Base-by-base conservation (phyloP, 1,284 basidiomycete genomes). In the Trichosporon sp. region DNA sequence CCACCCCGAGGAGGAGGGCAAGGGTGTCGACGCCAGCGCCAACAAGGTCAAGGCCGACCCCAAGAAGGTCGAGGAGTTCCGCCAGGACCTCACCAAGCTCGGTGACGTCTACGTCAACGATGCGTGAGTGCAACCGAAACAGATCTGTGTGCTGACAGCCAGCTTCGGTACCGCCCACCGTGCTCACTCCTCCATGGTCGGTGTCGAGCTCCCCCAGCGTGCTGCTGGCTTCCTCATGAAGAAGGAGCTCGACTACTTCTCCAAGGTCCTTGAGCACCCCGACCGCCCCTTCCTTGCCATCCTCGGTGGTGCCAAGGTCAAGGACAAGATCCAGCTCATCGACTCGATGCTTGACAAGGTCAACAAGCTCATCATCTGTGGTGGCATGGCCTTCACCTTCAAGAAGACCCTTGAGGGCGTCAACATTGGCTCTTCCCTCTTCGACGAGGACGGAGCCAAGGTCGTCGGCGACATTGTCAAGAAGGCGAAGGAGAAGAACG, bases 301-400 rank as follows among this genome's bases (percentile, higher is more conserved):
- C 83, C 90, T 99, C 72, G 97, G 97, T 80, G 96, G 96, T 84
- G 96, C 96, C 71, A 99, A 99, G 87, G 94, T 99, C 66, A 96
- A 95, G 43, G 96, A 99, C 87, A 99, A 99, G 88, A 98, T 99
- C 79, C 93, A 96, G 85, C 88, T 99, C 73, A 99, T 99, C 82
- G 96, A 99, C 81, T 98, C 98, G 87, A 93, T 99, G 92, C 89
- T 99, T 75, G 96, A 98, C 88, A 97, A 98, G 90, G 95, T 99
- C 85, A 88, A 99, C 87, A 93, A 92, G 68, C 87, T 99, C 77
- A 98, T 99, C 85, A 93, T 99, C 79, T 93, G 94, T 78, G 97
- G 97, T 82, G 96, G 96, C 65, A 99, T 99, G 96, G 93, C 94
- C 65, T 99, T 98, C 86, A 99, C 96, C 74, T 99, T 99, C 89